phyloP scores from a whole-genome alignment of 1,284 basidiomycete species.

The Baeospora myosura region DNA sequence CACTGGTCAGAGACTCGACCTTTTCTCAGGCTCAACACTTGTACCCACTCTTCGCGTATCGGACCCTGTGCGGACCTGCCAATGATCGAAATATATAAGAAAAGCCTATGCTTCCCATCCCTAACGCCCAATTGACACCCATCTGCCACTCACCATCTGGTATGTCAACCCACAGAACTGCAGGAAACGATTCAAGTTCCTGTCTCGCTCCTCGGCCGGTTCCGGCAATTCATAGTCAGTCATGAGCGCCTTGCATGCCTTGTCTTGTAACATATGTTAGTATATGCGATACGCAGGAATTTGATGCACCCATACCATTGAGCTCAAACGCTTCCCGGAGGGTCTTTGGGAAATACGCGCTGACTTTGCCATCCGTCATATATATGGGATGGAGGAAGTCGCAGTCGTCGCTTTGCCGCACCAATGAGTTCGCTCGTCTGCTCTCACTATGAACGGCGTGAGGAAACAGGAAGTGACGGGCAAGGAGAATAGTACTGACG shows the following conservation, averaged over 20 bases:
- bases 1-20: too few relatives aligned
- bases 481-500: conserved; percentile 30
- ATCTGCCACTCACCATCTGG: conserved; percentile 26
- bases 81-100: too few relatives aligned
- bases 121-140: too few relatives aligned
- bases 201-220: conserved; percentile 23
- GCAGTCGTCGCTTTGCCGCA: conserved; percentile 32
- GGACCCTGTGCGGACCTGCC: too few relatives aligned
- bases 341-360: conserved; percentile 37
- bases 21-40: too few relatives aligned
- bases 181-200: conserved; percentile 45
- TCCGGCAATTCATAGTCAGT: conserved; percentile 33
- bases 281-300: background rate
- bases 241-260: conserved; percentile 29
- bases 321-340: conserved; percentile 38
- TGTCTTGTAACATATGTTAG: too few relatives aligned
- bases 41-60: too few relatives aligned
- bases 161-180: conserved; percentile 44
- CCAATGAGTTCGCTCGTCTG: conserved; percentile 39
- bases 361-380: conserved; percentile 36
- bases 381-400: conserved; percentile 38
- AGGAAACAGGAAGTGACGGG: background rate
- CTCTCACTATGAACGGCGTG: conserved; percentile 35
- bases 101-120: too few relatives aligned
- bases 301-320: conserved; percentile 27